phyloP scores from a whole-genome alignment of 164 flowering plant genomes.

The Berberis vulgaris region DNA sequence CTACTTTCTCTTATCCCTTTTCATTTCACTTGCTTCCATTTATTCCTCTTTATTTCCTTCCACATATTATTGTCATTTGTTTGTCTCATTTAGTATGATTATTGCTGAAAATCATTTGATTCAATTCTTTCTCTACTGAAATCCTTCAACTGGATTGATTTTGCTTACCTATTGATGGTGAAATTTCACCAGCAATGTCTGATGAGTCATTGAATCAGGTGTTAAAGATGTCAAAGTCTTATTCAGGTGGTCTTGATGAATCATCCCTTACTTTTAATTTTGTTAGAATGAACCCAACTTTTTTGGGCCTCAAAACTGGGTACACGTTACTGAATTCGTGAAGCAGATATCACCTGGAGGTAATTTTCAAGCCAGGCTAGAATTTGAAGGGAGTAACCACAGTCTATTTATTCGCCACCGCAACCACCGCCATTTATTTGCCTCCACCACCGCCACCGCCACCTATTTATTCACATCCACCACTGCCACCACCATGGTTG shows the following conservation, averaged over 20 bases:
- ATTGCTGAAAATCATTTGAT: conserved; percentile 24
- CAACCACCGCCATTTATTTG: too few relatives aligned
- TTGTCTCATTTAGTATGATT: conserved; percentile 27
- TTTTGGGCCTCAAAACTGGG: conserved; percentile 43
- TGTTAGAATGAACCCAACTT: conserved; percentile 52
- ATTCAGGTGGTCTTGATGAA: conserved; percentile 30
- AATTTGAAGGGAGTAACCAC: conserved; percentile 17
- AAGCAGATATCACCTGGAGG: conserved; percentile 41
- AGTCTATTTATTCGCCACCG: too few relatives aligned
- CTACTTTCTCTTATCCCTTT: too few relatives aligned
- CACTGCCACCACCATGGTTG: too few relatives aligned
- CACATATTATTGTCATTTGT: too few relatives aligned
- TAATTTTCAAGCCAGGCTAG: conserved; percentile 40
- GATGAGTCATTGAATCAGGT: conserved; percentile 48
- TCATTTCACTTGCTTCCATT: too few relatives aligned
- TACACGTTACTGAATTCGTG: conserved; percentile 49
- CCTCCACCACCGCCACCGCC: too few relatives aligned
- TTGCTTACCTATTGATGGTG: conserved; percentile 40
- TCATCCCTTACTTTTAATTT: conserved; percentile 51
- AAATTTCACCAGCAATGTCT: conserved; percentile 28
- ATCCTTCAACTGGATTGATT: too few relatives aligned
- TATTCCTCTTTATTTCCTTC: too few relatives aligned
- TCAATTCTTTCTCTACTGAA: too few relatives aligned
- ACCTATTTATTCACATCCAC: too few relatives aligned
- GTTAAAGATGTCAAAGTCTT: conserved; percentile 36